Percentiles rank a stretch among this genome's conserved stretches.
These are phyloP conservation scores for Fusarium armeniacum DNA, from an alignment of 2,329 filamentous ascomycete genomes.

Conservation along the genomic window DNA sequence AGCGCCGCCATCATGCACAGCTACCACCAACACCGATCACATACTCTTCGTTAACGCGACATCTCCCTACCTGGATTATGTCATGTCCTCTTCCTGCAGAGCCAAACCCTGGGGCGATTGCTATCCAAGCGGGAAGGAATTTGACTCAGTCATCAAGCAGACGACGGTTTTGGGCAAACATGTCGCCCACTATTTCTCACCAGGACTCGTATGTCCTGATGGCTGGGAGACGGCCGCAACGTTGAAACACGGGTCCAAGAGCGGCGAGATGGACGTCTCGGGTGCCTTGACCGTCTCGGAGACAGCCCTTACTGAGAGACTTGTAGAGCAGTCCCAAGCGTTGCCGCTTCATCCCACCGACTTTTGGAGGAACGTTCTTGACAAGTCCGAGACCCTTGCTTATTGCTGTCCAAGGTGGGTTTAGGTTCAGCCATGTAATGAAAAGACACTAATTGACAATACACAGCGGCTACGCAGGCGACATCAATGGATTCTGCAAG, in stretches of 20 bases:
- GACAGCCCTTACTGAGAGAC: too few species aligned
- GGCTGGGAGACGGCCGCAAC: conserved; percentile 3
- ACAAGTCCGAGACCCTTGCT: neutral
- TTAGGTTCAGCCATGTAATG: fast-evolving
- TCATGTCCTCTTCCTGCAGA: neutral
- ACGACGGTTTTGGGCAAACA: neutral
- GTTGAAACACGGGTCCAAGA: neutral
- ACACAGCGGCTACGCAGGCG: conserved; percentile 3
- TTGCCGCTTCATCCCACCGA: neutral
- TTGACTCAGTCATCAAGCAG: fast-evolving
- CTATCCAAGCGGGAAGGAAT: neutral
- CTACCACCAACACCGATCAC: conserved; percentile 2
- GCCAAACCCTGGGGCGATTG: neutral
- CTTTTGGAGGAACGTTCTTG: conserved; percentile 3
- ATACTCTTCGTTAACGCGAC: neutral
- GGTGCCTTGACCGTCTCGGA: neutral
- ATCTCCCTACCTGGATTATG: neutral
- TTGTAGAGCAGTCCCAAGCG: too few species aligned
- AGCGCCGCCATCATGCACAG: neutral
- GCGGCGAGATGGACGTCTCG: neutral
- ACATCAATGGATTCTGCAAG: neutral
- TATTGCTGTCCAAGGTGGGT: conserved; percentile 16
- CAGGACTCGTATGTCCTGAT: neutral
- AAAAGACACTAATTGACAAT: fast-evolving
- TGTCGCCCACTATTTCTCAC: neutral